These are phyloP conservation scores for Colletotrichum chrysophilum DNA, from an alignment of 2,329 filamentous ascomycete species.

Conservation along the genomic window DNA sequence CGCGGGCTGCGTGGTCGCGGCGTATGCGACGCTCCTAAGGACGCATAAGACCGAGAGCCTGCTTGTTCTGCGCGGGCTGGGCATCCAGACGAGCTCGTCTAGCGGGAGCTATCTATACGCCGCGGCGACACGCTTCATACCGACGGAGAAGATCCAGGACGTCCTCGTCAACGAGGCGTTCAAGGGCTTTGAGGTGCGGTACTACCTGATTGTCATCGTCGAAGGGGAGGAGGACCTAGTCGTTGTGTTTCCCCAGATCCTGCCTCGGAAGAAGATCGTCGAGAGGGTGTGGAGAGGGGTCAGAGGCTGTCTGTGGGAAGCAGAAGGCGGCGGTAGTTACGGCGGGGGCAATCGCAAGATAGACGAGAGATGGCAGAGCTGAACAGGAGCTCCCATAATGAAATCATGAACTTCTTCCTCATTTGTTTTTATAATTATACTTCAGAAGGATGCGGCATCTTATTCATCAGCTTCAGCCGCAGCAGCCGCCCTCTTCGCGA, in stretches of 20 bases:
- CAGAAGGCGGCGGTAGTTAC: slow-evolving; percentile 26
- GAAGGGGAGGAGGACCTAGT: slow-evolving; percentile 87
- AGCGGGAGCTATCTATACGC: slow-evolving; percentile 68
- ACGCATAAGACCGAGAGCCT: slow-evolving; percentile 77
- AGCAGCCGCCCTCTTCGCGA: background rate
- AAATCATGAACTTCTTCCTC: slow-evolving; percentile 2
- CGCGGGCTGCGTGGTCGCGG: slow-evolving; percentile 36
- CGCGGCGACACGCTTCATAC: slow-evolving; percentile 69
- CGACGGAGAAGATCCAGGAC: slow-evolving; percentile 90
- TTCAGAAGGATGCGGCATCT: background rate
- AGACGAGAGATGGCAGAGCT: slow-evolving; percentile 32
- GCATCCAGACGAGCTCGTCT: slow-evolving; percentile 84
- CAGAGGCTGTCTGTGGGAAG: slow-evolving; percentile 81
- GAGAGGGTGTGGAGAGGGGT: slow-evolving; percentile 91
- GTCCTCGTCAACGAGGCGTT: slow-evolving; percentile 96
- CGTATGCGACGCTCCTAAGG: slow-evolving; percentile 51
- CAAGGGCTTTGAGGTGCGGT: slow-evolving; percentile 86
- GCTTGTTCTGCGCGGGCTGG: slow-evolving; percentile 85
- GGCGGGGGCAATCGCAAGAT: background rate
- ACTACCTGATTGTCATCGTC: slow-evolving; percentile 89
- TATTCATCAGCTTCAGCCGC: background rate
- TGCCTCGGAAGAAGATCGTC: slow-evolving; percentile 77
- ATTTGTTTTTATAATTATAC: background rate
- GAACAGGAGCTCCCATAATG: background rate
- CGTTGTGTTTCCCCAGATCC: slow-evolving; percentile 87